Base-by-base conservation (phyloP, 2,329 filamentous ascomycete genomes). In the Aspergillus tanneri region DNA sequence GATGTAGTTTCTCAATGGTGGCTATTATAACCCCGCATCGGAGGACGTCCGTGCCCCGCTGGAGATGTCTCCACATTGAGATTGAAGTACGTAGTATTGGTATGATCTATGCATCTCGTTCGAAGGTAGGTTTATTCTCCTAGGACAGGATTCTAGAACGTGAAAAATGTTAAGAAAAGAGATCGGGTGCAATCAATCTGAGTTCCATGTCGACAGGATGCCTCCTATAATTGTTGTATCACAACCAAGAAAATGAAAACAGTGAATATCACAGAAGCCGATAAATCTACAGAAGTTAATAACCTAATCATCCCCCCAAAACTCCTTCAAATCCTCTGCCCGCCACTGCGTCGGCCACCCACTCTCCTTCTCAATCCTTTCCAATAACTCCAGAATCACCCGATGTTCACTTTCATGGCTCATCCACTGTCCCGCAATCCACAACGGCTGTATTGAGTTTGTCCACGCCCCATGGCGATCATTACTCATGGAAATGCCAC, bases 321-420 rank as follows among this genome's bases (percentile, higher is more conserved):
- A 75, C 40, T 76, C 72, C 37, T 72, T 73, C 38, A 82, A 40
- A 59, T 81, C 78, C 12, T 80, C 74, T 0, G 71, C 74, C 34
- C 78, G 62, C 78, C 78, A 81, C 49, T 69, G 68, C 0, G 78
- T 80, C 3, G 72, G 71, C 77, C 78, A 81, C 0, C 78, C 79
- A 5, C 73, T 77, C 54, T 79, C 75, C 22, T 64, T 65, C 63
- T 81, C 78, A 25, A 81, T 81, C 19, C 68, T 66, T 12, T 71
- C 72, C 35, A 78, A 58, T 11, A 78, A 62, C 9, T 75, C 68
- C 9, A 80, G 27, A n/a, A 82, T 77, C 46, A 57, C 75, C 43
- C 47, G 64, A 54, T 66, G 78, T 61, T 67, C 75, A 28, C 58
- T 72, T 2, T 53, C 62, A 52, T 76, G 73, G 22, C 70, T 73